Conservation (phyloP, 2,329 filamentous ascomycete species). For the Alternaria triticina region DNA sequence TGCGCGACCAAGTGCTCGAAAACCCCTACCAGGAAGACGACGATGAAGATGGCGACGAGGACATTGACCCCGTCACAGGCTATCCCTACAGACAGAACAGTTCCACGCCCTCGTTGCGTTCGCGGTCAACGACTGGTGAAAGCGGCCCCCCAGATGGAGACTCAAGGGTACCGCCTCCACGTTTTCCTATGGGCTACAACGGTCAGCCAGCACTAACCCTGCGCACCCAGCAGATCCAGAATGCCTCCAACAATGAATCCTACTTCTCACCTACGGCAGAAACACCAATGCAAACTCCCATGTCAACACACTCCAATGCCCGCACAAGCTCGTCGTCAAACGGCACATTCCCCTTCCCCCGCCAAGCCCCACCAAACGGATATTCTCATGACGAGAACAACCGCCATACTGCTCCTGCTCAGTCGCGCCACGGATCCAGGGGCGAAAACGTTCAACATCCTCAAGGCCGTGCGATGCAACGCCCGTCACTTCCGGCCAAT, state of each 20-base stretch:
- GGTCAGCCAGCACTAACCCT: slow-evolving; percentile 67
- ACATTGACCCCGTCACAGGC: slow-evolving; percentile 46
- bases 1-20: slow-evolving; percentile 72
- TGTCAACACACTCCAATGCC: slow-evolving; percentile 61
- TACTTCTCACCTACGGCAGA: slow-evolving; percentile 92
- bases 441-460: slow-evolving; percentile 73
- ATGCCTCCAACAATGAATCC: slow-evolving; percentile 75
- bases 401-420: slow-evolving; percentile 86
- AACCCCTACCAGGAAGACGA: slow-evolving; percentile 79
- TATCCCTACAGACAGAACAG: slow-evolving; percentile 68
- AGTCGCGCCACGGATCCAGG: slow-evolving; percentile 77
- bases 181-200: slow-evolving; percentile 70
- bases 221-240: slow-evolving; percentile 68
- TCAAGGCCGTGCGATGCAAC: slow-evolving; percentile 68
- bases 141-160: slow-evolving; percentile 61
- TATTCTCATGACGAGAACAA: slow-evolving; percentile 79
- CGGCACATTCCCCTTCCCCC: slow-evolving; percentile 80
- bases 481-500: slow-evolving; percentile 79
- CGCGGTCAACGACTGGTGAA: slow-evolving; percentile 77
- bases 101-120: slow-evolving; percentile 76
- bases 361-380: slow-evolving; percentile 70
- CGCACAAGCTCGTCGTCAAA: slow-evolving; percentile 75
- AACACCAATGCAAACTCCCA: slow-evolving; percentile 79
- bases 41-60: slow-evolving; percentile 62
- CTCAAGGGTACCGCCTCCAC: slow-evolving; percentile 67